Base-by-base conservation (phyloP, 495 filamentous ascomycete genomes). In the Lasiosphaeriaceae sp. region DNA sequence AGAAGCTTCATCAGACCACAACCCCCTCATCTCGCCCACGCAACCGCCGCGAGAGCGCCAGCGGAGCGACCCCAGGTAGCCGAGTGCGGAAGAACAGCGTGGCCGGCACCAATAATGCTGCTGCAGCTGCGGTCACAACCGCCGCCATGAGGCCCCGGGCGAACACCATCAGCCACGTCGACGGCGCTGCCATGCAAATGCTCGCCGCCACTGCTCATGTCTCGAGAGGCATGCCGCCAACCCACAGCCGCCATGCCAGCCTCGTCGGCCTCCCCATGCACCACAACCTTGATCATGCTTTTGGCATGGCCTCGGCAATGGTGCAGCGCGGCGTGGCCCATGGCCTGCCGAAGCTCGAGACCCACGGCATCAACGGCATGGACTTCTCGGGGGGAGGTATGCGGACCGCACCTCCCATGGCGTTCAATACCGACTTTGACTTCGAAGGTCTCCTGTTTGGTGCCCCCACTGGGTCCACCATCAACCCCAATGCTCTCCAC, bases 1-100 rank as follows among this genome's bases (percentile, higher is more conserved):
- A 99, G 79, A 99, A 99, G 78, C 81, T 99, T 14, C 94, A 99
- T 67, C 90, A 96, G 86, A 95, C 91, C n/a, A 88, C 89, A 1
- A 91, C 92, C 1, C 87, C 94, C 6, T 92, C 93, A 35, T 91
- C 91, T 46, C 84, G 92, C 56, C 91, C 92, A 35, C 82, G 92
- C 66, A 92, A 88, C 71, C 86, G 88, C 55, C 86, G 94, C 46
- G 93, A 97, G 70, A 97, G 95, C 73, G 89, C 89, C 11, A 90
- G 84, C 52, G 86, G 87, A 55, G 81, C 85, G n/a, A 75, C 83
- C 16, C 78, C 75, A 5, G 80, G 79, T 17, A 76, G 85, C 59
- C 82, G 91, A 47, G 90, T 93, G 54, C 89, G 94, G 50, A 98
- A 98, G 78, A 92, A 92, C 62, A 97, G 92, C 47, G 80, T 93